Base-by-base conservation (phyloP, 2,329 filamentous ascomycete species). In the Aspergillus chevalieri region DNA sequence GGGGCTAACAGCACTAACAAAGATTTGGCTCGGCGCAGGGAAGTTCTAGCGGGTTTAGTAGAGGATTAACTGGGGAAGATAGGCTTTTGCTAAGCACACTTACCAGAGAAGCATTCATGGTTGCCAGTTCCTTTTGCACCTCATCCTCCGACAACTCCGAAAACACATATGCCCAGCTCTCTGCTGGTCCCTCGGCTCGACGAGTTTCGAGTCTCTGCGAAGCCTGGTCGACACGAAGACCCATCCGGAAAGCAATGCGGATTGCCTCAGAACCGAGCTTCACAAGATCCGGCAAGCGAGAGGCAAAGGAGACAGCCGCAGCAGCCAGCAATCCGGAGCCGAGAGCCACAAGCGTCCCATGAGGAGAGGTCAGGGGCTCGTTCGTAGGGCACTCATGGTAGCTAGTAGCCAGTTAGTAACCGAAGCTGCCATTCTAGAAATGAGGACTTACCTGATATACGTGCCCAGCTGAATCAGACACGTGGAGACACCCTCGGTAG, bases 401-500 rank as follows among this genome's bases (percentile, higher is more conserved):
- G 3, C 54, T 56, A 24, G 30, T 14, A 24, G 9, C 21, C 9
- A 9, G 24, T 2, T 15, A 12, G 9, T 15, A 12, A 10, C 33
- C 14, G 30, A 19, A 17, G 14, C n/a, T 9, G 9, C 10, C 26
- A 39, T 39, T n/a, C n/a, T 19, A 7, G 36, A 39, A 15, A 39
- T 15, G n/a, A 5, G 14, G 17, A 51, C 65, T 48, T 65, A 78
- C 75, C 69, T 70, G 43, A 79, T 77, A 43, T 72, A 65, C 1
- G 65, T 64, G 1, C 56, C 72, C 3, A 79, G 22, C 52, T 79
- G 57, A 3, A 74, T 47, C 1, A 66, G 58, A 46, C 57, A 60
- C 1, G 79, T 65, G 1, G 79, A 59, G 3, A 73, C 61, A 1
- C 76, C 71, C 21, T 79, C 75, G 1, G 79, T 57, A 3, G 76